Evolutionary conservation across 306 rosid genomes (phyloP).

Genomic region (Urtica urens): DNA sequence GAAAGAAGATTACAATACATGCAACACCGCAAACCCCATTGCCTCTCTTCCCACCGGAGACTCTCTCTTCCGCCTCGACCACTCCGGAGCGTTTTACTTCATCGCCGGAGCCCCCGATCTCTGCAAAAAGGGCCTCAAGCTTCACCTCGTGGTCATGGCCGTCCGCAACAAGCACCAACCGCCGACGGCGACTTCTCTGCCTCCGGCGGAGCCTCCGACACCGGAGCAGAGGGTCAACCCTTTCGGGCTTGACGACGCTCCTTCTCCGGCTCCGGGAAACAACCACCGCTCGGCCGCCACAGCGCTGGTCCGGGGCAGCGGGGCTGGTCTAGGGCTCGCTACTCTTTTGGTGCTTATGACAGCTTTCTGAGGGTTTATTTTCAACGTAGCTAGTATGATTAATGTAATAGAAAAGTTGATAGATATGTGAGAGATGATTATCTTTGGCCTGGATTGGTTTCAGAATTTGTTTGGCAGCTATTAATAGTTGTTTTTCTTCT

Average conservation of each 20-base stretch:
- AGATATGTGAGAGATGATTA: too few relatives aligned
- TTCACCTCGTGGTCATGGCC: conserved; percentile 40
- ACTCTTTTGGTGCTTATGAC: too few relatives aligned
- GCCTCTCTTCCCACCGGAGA: conserved; percentile 32
- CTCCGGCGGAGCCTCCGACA: background rate
- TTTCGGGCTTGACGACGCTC: background rate
- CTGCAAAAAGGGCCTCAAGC: conserved; percentile 47
- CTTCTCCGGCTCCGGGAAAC: background rate
- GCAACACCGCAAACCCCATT: conserved; percentile 40
- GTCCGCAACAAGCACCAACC: conserved; percentile 13
- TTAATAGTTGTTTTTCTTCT: too few relatives aligned
- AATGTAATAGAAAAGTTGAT: too few relatives aligned
- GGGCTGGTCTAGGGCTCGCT: too few relatives aligned
- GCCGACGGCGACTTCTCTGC: background rate
- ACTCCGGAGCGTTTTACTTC: conserved; percentile 49
- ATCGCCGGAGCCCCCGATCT: conserved; percentile 28
- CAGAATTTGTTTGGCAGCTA: too few relatives aligned
- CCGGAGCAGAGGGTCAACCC: background rate
- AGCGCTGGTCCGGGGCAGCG: too few relatives aligned
- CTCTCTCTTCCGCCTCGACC: conserved; percentile 30
- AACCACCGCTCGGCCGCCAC: background rate
- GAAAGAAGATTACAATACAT: conserved; percentile 42
- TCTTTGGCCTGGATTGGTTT: too few relatives aligned
- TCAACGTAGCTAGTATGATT: too few relatives aligned
- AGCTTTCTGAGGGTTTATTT: too few relatives aligned